Base-by-base conservation (phyloP, 306 rosid species). In the Rosa persica region DNA sequence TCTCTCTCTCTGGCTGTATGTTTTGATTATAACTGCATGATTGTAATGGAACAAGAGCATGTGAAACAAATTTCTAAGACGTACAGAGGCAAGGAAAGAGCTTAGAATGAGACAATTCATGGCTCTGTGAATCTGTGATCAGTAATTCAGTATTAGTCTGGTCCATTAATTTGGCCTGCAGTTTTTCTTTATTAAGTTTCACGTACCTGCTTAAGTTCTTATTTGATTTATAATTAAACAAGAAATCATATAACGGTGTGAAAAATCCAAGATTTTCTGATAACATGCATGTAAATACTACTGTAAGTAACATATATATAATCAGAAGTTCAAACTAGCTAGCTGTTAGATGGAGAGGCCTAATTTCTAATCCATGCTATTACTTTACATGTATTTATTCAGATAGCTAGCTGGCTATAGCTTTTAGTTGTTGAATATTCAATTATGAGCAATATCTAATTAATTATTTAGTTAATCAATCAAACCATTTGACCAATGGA, bases 1-100 rank as follows among this genome's bases (percentile, higher is more conserved):
- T 42, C 17, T 61, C 17, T 44, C 20, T 61, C 8, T 34, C 7
- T 23, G 38, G n/a, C 1, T 46, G 72, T 5, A 30, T 30, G 36
- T 3, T 68, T 79, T 71, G 49, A 67, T 12, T 55, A 39, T 71
- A 38, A 39, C 57, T 70, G 25, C 23, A 34, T 55, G 54, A 78
- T 75, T 76, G 22, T 61, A 20, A 68, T 61, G 27, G 62, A 20
- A 22, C 42, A 43, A 71, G 76, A 72, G 17, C 12, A 38, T 22
- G 19, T 46, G 20, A 67, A 51, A 27, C 58, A 47, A 71, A 71
- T 27, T 19, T 39, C 46, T 19, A 39, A 39, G 30, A 67, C 16
- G 40, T 34, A 64, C 69, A 15, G 22, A 6, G 22, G 12, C 38
- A 38, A 66, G 15, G 48, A 67, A 67, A 67, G 47, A 67, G 48